phyloP scores from a whole-genome alignment of 257 asterid species.

The Ballota nigra region DNA sequence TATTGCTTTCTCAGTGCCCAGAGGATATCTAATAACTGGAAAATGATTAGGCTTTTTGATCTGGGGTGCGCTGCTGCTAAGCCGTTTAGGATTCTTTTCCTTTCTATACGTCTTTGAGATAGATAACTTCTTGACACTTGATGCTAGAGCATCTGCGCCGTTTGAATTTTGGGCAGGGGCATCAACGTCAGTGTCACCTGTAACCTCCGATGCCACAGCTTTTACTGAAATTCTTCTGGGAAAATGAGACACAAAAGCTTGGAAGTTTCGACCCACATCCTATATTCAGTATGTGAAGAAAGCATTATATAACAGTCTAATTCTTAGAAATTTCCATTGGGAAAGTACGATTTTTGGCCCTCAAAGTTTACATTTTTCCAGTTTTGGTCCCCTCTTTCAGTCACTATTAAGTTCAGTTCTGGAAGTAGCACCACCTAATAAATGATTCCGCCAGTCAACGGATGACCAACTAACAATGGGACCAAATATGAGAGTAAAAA shows the following conservation, averaged over 20 bases:
- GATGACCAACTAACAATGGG: too few relatives aligned
- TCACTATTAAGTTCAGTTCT: too few relatives aligned
- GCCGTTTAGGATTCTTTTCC: slow-evolving; percentile 30
- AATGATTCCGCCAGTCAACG: too few relatives aligned
- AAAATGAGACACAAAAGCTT: slow-evolving; percentile 17
- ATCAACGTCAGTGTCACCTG: slow-evolving; percentile 4
- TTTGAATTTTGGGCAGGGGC: background rate
- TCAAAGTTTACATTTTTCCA: too few relatives aligned
- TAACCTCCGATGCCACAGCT: slow-evolving; percentile 16
- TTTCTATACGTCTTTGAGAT: background rate
- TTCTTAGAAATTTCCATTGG: background rate
- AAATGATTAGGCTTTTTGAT: slow-evolving; percentile 27
- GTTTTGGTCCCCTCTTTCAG: too few relatives aligned
- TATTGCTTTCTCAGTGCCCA: slow-evolving; percentile 36
- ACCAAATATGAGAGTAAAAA: too few relatives aligned
- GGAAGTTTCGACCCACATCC: slow-evolving; percentile 33
- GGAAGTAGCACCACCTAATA: too few relatives aligned
- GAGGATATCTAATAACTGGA: slow-evolving; percentile 34
- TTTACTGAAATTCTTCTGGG: slow-evolving; percentile 8
- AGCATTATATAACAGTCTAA: background rate
- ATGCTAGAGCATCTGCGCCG: background rate
- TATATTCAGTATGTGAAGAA: slow-evolving; percentile 7
- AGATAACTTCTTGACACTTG: background rate
- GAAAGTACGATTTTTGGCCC: too few relatives aligned
- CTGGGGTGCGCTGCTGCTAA: slow-evolving; percentile 33